phyloP scores from a whole-genome alignment of 1,284 basidiomycete genomes.

The Agaricales sp. region DNA sequence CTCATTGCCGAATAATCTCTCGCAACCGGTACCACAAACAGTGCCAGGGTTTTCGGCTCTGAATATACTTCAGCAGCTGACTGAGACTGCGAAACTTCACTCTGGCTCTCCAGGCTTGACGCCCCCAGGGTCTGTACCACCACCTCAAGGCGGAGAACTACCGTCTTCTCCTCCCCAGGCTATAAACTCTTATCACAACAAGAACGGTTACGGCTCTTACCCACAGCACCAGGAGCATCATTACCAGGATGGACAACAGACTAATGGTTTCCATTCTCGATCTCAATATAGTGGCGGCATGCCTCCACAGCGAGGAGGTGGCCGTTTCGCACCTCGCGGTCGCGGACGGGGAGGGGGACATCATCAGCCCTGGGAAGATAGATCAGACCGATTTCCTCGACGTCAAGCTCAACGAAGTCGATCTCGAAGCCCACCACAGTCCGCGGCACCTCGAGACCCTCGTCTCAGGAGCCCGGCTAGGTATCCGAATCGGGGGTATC shows the following conservation, averaged over 20 bases:
- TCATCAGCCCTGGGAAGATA: conserved; percentile 38
- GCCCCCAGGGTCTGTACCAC: neutral
- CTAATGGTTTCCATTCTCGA: conserved; percentile 3
- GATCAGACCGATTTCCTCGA: conserved; percentile 23
- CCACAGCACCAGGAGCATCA: conserved; percentile 26
- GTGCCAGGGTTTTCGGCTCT: neutral
- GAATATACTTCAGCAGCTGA: conserved; percentile 1
- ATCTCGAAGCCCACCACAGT: conserved; percentile 54
- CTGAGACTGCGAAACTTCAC: conserved; percentile 1
- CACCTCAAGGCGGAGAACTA: neutral
- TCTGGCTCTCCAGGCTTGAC: neutral
- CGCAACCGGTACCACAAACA: neutral
- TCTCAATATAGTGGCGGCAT: neutral
- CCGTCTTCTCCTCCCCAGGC: conserved; percentile 28
- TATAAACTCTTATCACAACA: conserved; percentile 44
- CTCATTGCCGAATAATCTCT: neutral
- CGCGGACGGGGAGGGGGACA: conserved; percentile 36
- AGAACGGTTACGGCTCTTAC: conserved; percentile 26
- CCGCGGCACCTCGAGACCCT: conserved; percentile 5
- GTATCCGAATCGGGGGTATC: conserved; percentile 45
- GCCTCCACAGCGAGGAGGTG: conserved; percentile 18
- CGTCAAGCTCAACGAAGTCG: conserved; percentile 44
- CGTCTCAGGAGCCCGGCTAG: conserved; percentile 36
- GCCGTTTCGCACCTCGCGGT: conserved; percentile 34
- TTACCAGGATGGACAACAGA: conserved; percentile 31